These are phyloP conservation scores for Paramecium primaurelia DNA, from an alignment of 73 alveolate genomes.

Conservation along the genomic window DNA sequence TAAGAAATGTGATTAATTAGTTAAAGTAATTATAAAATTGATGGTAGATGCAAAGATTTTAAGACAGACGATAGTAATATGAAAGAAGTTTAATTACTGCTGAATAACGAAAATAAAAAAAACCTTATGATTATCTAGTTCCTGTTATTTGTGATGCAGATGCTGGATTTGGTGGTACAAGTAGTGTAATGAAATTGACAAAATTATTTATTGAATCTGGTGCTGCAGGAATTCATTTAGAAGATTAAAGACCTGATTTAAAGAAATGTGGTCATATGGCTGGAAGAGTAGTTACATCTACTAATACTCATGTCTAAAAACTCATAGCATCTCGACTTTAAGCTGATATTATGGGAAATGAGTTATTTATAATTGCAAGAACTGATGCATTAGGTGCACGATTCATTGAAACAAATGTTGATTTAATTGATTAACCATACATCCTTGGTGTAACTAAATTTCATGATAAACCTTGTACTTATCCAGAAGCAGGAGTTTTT, in stretches of 20 bases:
- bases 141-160: constrained; percentile 95
- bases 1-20: constrained; percentile 67
- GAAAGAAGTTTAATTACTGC: constrained; percentile 69
- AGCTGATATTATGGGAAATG: constrained; percentile 91
- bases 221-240: constrained; percentile 94
- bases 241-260: constrained; percentile 93
- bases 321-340: constrained; percentile 84
- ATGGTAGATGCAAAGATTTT: constrained; percentile 63
- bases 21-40: neutral
- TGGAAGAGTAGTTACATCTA: constrained; percentile 90
- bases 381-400: constrained; percentile 92
- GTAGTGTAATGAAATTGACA: constrained; percentile 87
- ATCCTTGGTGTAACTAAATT: constrained; percentile 70
- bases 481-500: constrained; percentile 68
- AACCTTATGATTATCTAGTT: constrained; percentile 75
- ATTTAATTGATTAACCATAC: constrained; percentile 78
- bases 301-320: constrained; percentile 83
- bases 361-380: constrained; percentile 85
- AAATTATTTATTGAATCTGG: constrained; percentile 93
- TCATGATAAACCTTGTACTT: constrained; percentile 51
- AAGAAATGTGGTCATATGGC: constrained; percentile 97
- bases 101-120: constrained; percentile 58
- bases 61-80: constrained; percentile 73
- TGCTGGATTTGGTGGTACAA: constrained; percentile 95
- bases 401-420: constrained; percentile 81